Conservation (phyloP, 345 rosid species). For the Hibiscus tridactylites region DNA sequence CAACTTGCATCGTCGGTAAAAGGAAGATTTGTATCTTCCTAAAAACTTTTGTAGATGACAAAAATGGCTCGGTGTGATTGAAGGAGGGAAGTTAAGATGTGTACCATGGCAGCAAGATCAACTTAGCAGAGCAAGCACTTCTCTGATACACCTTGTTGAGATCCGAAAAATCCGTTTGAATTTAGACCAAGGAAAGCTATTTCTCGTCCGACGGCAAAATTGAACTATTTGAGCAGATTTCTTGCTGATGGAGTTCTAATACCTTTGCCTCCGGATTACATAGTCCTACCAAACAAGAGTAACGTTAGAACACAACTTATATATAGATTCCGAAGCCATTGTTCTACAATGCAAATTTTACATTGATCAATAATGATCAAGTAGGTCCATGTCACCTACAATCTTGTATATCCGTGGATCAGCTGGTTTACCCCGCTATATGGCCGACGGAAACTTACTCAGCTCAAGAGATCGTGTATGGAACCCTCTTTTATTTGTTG, state of each 20-base stretch:
- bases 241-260: constrained; percentile 70
- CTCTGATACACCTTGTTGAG: neutral
- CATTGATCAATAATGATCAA: neutral
- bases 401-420: neutral
- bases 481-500: neutral
- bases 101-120: constrained; percentile 5
- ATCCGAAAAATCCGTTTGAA: neutral
- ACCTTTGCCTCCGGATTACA: constrained; percentile 66
- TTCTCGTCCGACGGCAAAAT: constrained; percentile 56
- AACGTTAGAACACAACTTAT: neutral
- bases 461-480: neutral
- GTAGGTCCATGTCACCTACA: neutral
- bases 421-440: neutral
- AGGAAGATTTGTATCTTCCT: neutral
- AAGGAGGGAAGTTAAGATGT: neutral
- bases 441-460: neutral
- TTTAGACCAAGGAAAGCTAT: constrained; percentile 5
- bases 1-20: neutral
- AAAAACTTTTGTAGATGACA: neutral
- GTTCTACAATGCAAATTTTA: neutral
- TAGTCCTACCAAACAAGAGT: constrained; percentile 43
- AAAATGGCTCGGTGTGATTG: neutral
- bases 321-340: neutral
- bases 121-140: neutral
- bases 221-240: constrained; percentile 72